Evolutionary conservation across 2,329 filamentous ascomycete species (phyloP).

Genomic region (Colletotrichum lentis): DNA sequence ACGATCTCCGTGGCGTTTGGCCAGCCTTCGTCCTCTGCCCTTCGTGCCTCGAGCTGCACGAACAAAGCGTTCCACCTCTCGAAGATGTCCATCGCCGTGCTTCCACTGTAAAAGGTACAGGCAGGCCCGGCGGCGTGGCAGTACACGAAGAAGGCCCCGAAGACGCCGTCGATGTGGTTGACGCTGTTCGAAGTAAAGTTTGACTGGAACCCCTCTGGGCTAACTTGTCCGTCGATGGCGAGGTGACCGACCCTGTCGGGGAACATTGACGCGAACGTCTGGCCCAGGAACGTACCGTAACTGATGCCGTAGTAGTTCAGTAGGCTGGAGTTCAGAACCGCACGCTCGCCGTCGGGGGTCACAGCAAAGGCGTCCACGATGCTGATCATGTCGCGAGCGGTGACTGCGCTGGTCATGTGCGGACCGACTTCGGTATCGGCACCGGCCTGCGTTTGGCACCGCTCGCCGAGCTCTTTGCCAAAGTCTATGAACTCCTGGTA

Average conservation of each 20-base stretch:
- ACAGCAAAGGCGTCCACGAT: constrained; percentile 48
- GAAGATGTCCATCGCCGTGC: constrained; percentile 48
- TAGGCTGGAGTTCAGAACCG: constrained; percentile 41
- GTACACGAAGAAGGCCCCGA: constrained; percentile 54
- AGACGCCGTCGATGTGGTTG: constrained; percentile 53
- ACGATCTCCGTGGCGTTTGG: constrained; percentile 26
- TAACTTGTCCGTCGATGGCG: constrained; percentile 57
- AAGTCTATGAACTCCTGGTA: constrained; percentile 11
- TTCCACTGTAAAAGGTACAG: constrained; percentile 50
- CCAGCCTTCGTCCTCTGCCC: constrained; percentile 38
- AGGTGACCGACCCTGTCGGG: constrained; percentile 49
- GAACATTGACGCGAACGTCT: constrained; percentile 52
- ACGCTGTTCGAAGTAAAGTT: constrained; percentile 51
- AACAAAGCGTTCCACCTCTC: constrained; percentile 40
- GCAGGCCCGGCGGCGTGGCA: constrained; percentile 52
- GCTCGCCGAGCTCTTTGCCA: constrained; percentile 6
- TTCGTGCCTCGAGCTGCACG: constrained; percentile 36
- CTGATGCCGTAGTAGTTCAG: constrained; percentile 55
- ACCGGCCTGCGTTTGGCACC: background rate
- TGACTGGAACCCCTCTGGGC: constrained; percentile 48
- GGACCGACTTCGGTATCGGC: constrained; percentile 26
- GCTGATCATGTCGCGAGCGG: constrained; percentile 55
- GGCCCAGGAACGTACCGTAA: constrained; percentile 56
- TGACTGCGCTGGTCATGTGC: constrained; percentile 49
- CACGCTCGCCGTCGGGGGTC: constrained; percentile 24